Evolutionary conservation across 345 rosid genomes (phyloP), one percentile per base, ranked within the genome.

Genomic region (Laguncularia racemosa): DNA sequence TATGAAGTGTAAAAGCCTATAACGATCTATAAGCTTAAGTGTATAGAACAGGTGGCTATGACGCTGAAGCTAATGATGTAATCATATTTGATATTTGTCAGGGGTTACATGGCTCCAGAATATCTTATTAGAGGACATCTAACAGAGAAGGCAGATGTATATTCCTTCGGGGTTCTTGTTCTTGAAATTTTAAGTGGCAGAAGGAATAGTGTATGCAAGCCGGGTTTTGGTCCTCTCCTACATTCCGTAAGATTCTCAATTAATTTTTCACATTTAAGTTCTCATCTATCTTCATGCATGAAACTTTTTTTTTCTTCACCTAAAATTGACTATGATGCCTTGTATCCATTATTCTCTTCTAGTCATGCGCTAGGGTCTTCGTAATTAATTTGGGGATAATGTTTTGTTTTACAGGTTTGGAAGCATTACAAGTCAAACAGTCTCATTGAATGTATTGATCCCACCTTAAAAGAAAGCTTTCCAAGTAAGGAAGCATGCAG

Each of bases 21-120:
- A 33, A 33, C 7, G 40, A 33, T 9, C 7, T 7, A 3, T 6
- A 33, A 33, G 40, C 7, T 23, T 6, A 33, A 33, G 40, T 7
- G n/a, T 33, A 4, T 6, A 3, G 40, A 33, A 4, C 11, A 33
- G 11, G 9, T 33, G 9, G 40, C 40, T 33, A 33, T 23, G 28
- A 23, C n/a, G 9, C 9, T 33, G 40, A 6, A 33, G 40, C 7
- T 33, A 33, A 33, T 10, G 7, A 33, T 33, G 40, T 7, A 33
- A 6, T 33, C 40, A 33, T 33, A 33, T 33, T 33, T 33, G 40
- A 33, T 20, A n/a, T 14, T 23, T 13, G 40, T 65, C 68, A 65
- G 68, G 49, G 62, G 68, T 12, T 65, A 65, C 16, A 65, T 65
- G 62, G 68, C 68, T 45, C 68, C 68, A 1, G 68, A 65, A 57